These are phyloP conservation scores for Saccharomycopsis synnaedendra DNA, from an alignment of 805 yeast species.

Conservation along the genomic window DNA sequence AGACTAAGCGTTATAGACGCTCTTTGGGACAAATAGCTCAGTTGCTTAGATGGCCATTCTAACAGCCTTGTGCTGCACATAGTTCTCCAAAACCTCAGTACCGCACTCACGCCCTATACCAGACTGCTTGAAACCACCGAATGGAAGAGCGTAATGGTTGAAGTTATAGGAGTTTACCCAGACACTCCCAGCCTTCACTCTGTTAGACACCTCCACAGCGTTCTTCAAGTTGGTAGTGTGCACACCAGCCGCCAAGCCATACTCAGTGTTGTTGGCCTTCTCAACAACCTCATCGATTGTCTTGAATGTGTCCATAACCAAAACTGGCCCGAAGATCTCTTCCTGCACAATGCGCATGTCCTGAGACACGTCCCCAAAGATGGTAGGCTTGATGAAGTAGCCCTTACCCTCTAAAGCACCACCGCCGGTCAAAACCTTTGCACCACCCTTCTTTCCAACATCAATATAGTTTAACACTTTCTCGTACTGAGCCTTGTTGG, in stretches of 20 bases:
- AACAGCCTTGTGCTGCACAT: conserved; percentile 80
- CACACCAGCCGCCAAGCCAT: conserved; percentile 88
- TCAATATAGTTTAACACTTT: conserved; percentile 70
- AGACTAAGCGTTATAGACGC: no score
- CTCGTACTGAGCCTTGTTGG: conserved; percentile 66
- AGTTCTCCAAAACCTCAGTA: conserved; percentile 70
- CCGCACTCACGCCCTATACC: conserved; percentile 95
- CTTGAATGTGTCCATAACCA: conserved; percentile 67
- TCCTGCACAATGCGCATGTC: conserved; percentile 59
- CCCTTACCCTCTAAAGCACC: conserved; percentile 49
- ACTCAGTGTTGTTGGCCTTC: conserved; percentile 68
- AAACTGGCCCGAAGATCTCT: conserved; percentile 89
- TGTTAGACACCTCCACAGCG: conserved; percentile 63
- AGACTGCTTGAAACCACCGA: conserved; percentile 84
- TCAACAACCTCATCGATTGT: conserved; percentile 71
- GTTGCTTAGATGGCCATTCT: conserved; percentile 23
- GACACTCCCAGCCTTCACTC: conserved; percentile 77
- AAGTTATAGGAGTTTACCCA: conserved; percentile 89
- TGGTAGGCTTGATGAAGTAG: conserved; percentile 60
- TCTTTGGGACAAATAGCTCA: conserved; percentile 17
- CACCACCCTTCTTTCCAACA: conserved; percentile 75
- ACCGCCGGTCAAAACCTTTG: conserved; percentile 63
- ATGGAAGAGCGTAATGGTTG: conserved; percentile 78
- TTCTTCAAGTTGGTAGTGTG: conserved; percentile 68
- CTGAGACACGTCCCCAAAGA: conserved; percentile 59